Evolutionary conservation across 1,284 basidiomycete genomes (phyloP).

Genomic region (Phylloporus sp.): DNA sequence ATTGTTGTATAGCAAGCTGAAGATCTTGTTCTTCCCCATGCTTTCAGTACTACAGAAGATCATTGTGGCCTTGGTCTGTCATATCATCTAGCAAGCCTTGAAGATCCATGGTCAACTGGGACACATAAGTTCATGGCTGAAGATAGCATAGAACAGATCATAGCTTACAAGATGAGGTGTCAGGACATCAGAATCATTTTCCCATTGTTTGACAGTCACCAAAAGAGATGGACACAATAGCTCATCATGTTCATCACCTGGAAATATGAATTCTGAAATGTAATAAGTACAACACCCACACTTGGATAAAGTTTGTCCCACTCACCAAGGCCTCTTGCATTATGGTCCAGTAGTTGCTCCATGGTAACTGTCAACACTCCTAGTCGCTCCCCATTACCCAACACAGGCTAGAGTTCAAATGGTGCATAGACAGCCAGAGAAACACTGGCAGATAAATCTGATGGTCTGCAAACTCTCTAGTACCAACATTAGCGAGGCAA

Average conservation of each 20-base stretch:
- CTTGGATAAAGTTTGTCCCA: not conserved
- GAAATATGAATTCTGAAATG: slow-evolving; percentile 4
- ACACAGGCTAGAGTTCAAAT: not conserved
- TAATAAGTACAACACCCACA: not conserved
- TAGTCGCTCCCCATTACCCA: slow-evolving; percentile 7
- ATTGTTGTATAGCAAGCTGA: slow-evolving; percentile 15
- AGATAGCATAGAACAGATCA: not conserved
- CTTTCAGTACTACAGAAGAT: slow-evolving; percentile 9
- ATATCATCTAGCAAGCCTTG: slow-evolving; percentile 3
- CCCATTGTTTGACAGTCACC: not conserved
- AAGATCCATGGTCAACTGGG: slow-evolving; percentile 1
- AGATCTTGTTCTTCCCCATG: slow-evolving; percentile 7
- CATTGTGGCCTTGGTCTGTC: slow-evolving; percentile 11
- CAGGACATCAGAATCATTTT: not conserved
- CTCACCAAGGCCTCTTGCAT: slow-evolving; percentile 2
- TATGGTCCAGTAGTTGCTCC: slow-evolving; percentile 10
- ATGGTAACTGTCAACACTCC: slow-evolving; percentile 6
- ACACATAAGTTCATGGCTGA: not conserved
- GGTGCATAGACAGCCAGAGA: not conserved
- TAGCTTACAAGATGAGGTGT: slow-evolving; percentile 6
- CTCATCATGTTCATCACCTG: not conserved
- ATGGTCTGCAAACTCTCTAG: not conserved
- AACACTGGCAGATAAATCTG: not conserved
- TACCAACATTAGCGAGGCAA: no score
- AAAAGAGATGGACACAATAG: slow-evolving; percentile 11